phyloP scores from a whole-genome alignment of 306 rosid genomes.

The Citrullus colocynthis region DNA sequence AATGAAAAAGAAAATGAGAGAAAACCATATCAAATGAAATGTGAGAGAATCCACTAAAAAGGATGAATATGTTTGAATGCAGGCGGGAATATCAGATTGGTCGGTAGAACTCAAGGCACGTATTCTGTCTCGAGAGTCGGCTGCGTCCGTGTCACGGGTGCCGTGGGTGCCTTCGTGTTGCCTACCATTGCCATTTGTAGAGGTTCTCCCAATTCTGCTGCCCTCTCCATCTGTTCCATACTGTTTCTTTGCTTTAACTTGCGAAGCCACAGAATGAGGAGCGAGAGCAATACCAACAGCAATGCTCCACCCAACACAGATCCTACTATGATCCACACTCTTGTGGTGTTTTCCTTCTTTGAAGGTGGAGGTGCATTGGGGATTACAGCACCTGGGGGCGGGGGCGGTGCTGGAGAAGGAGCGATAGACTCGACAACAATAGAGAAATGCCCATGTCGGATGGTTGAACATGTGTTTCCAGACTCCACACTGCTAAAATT shows the following conservation, averaged over 20 bases:
- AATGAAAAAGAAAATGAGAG: neutral
- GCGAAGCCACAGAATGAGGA: slow-evolving; percentile 41
- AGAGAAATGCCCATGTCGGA: slow-evolving; percentile 77
- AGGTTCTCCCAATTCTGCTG: slow-evolving; percentile 80
- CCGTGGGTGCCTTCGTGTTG: slow-evolving; percentile 78
- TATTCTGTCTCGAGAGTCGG: slow-evolving; percentile 85
- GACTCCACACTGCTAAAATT: slow-evolving; percentile 43
- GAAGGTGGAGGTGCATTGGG: slow-evolving; percentile 1
- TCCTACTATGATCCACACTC: slow-evolving; percentile 63
- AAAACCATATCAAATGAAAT: slow-evolving; percentile 21
- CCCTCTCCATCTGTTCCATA: slow-evolving; percentile 78
- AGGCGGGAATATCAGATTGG: neutral
- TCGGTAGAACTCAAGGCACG: slow-evolving; percentile 38
- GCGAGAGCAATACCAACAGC: slow-evolving; percentile 31
- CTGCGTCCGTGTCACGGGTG: slow-evolving; percentile 74
- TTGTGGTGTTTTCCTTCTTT: slow-evolving; percentile 26
- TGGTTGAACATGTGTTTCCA: slow-evolving; percentile 37
- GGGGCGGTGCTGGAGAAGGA: slow-evolving; percentile 20
- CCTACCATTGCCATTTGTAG: slow-evolving; percentile 75
- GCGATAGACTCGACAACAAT: slow-evolving; percentile 43
- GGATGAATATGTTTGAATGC: neutral
- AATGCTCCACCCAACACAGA: slow-evolving; percentile 66
- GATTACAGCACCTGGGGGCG: neutral
- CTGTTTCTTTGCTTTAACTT: slow-evolving; percentile 49
- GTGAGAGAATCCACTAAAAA: neutral